Percentiles rank a stretch among this genome's conserved stretches.
Evolutionary conservation across 2,329 filamentous ascomycete species (phyloP).

Genomic region (Verticillium dahliae): DNA sequence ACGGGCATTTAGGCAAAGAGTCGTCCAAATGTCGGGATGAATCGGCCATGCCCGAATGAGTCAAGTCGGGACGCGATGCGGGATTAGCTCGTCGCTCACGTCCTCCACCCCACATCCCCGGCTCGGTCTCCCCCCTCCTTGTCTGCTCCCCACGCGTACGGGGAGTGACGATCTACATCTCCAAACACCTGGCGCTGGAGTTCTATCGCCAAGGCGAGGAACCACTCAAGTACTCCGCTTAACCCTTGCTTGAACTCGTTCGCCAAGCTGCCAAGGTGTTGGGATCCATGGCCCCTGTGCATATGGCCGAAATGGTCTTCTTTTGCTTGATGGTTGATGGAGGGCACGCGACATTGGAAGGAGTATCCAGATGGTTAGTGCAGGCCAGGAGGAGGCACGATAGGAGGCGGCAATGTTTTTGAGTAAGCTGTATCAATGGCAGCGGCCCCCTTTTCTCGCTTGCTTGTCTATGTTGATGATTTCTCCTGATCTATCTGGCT

Average conservation of each 20-base stretch:
- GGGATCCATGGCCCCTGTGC: background rate
- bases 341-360: background rate
- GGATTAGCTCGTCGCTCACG: too few species aligned
- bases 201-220: background rate
- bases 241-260: background rate
- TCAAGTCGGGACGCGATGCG: too few species aligned
- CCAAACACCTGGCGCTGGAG: background rate
- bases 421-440: background rate
- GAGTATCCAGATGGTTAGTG: background rate
- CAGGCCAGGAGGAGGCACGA: background rate
- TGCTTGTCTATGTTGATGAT: background rate
- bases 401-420: background rate
- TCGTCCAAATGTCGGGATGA: too few species aligned
- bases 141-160: background rate
- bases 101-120: too few species aligned
- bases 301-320: background rate
- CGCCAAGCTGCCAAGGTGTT: background rate
- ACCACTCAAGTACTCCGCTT: background rate
- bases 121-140: background rate
- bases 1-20: too few species aligned
- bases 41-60: too few species aligned
- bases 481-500: too few species aligned
- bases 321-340: background rate
- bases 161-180: background rate
- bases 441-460: background rate